Percentiles rank a stretch among this genome's conserved stretches.
Conservation (phyloP, 768 basidiomycete genomes). For the Russula brevipes region DNA sequence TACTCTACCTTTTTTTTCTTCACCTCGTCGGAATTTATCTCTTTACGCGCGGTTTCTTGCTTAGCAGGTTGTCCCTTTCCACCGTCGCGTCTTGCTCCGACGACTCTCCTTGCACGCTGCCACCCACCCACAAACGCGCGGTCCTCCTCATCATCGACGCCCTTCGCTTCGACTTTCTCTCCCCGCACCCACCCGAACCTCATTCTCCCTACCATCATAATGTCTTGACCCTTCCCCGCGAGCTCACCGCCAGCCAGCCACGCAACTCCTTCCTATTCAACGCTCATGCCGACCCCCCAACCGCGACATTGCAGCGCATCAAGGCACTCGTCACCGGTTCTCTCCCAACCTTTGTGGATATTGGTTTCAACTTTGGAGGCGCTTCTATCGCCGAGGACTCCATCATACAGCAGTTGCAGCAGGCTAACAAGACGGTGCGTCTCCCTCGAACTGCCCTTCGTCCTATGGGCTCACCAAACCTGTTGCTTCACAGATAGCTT, state of each 20-base stretch:
- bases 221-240: constrained; percentile 70
- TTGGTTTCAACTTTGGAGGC: constrained; percentile 89
- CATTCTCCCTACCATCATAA: constrained; percentile 72
- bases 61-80: constrained; percentile 68
- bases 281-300: constrained; percentile 90
- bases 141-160: constrained; percentile 88
- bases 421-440: constrained; percentile 56
- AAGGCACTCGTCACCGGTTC: constrained; percentile 95
- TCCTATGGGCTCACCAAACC: background rate
- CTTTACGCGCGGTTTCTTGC: constrained; percentile 88
- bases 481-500: constrained; percentile 51
- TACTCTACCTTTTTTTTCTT: constrained; percentile 57
- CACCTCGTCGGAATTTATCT: constrained; percentile 81
- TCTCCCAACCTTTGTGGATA: constrained; percentile 90
- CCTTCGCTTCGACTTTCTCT: constrained; percentile 89
- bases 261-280: constrained; percentile 81
- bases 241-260: constrained; percentile 61
- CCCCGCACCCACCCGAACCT: constrained; percentile 60
- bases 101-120: constrained; percentile 39
- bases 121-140: constrained; percentile 70
- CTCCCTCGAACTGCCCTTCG: background rate
- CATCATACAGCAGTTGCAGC: constrained; percentile 63
- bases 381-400: constrained; percentile 87
- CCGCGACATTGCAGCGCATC: constrained; percentile 88
- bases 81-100: constrained; percentile 44